Conservation (phyloP, 2,329 filamentous ascomycete species). For the Neonectria faginata region DNA sequence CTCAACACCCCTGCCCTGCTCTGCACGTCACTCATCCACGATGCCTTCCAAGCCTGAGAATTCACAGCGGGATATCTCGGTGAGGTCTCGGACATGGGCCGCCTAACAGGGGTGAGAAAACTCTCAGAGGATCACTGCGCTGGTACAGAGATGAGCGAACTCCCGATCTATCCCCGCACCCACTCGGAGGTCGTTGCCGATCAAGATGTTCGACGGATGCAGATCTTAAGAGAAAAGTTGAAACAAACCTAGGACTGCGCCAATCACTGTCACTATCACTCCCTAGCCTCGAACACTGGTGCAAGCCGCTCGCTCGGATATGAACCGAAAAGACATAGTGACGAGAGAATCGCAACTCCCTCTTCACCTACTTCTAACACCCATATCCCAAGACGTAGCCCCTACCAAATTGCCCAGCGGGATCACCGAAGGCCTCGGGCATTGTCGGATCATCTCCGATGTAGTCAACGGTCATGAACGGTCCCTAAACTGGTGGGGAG, state of each 20-base stretch:
- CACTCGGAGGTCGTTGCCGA: constrained; percentile 43
- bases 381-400: background rate
- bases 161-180: constrained; percentile 16
- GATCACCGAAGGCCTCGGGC: background rate
- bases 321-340: background rate
- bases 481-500: background rate
- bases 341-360: background rate
- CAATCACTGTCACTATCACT: background rate
- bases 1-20: background rate
- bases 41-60: background rate
- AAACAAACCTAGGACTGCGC: constrained; percentile 23
- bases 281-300: background rate
- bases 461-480: background rate
- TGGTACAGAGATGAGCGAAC: background rate
- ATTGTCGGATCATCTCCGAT: background rate
- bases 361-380: background rate
- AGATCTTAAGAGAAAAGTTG: constrained; percentile 43
- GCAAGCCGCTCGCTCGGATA: background rate
- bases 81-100: background rate
- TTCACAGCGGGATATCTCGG: background rate
- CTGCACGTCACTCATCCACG: background rate
- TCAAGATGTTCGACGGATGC: constrained; percentile 47
- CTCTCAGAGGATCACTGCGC: no score
- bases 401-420: background rate
- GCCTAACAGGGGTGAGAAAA: no score